These are phyloP conservation scores for Ogataea henricii DNA, from an alignment of 805 yeast genomes.

Conservation along the genomic window DNA sequence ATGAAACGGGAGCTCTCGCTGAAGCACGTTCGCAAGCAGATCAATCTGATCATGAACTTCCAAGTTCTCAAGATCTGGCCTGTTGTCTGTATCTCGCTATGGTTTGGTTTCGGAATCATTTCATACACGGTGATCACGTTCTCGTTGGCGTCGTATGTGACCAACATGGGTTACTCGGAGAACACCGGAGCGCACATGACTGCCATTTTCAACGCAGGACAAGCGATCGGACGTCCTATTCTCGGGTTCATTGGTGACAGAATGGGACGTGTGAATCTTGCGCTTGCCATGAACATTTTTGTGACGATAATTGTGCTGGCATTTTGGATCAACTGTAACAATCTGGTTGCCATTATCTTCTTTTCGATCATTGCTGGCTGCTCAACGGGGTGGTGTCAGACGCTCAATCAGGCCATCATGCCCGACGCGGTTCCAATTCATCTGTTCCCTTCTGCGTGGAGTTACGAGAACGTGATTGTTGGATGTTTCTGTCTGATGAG, in stretches of 20 bases:
- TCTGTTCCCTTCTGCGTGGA: constrained; percentile 34
- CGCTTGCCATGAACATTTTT: constrained; percentile 37
- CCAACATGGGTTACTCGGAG: constrained; percentile 46
- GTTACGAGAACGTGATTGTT: constrained; percentile 27
- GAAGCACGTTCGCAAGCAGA: constrained; percentile 14
- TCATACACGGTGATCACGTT: constrained; percentile 48
- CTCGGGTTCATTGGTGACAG: constrained; percentile 49
- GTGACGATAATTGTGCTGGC: constrained; percentile 42
- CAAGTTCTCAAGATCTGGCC: constrained; percentile 19
- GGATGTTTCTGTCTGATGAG: constrained; percentile 32
- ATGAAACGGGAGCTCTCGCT: constrained; percentile 13
- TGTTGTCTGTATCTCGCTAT: constrained; percentile 21
- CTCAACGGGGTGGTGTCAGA: constrained; percentile 45
- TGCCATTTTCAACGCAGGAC: constrained; percentile 48
- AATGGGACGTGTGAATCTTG: constrained; percentile 48
- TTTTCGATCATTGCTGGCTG: constrained; percentile 47
- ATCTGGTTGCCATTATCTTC: constrained; percentile 34
- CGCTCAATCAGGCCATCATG: constrained; percentile 31
- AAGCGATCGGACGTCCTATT: constrained; percentile 50
- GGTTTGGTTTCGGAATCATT: constrained; percentile 39
- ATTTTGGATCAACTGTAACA: constrained; percentile 43
- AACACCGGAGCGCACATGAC: constrained; percentile 47
- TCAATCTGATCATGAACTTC: constrained; percentile 15
- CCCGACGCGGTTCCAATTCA: constrained; percentile 32
- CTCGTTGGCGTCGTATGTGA: constrained; percentile 49